These are phyloP conservation scores for Cadophora malorum DNA, from an alignment of 2,329 filamentous ascomycete species.

Conservation along the genomic window DNA sequence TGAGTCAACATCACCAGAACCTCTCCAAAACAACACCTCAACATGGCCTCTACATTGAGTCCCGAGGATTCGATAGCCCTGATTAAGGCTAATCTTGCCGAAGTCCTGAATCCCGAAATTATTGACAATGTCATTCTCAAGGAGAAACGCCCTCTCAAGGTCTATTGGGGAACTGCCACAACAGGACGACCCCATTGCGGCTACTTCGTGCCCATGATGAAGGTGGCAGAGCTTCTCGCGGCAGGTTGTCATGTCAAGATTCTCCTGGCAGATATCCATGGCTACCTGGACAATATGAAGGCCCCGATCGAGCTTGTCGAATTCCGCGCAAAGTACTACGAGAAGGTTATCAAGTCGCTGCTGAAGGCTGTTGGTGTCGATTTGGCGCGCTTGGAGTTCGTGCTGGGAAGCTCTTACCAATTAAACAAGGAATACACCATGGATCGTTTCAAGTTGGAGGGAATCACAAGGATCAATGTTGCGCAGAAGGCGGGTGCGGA, in stretches of 20 bases:
- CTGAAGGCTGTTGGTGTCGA: constrained; percentile 73
- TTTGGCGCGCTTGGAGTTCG: constrained; percentile 80
- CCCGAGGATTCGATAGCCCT: constrained; percentile 71
- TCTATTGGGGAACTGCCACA: constrained; percentile 80
- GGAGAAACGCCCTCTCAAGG: constrained; percentile 72
- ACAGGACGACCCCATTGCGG: constrained; percentile 83
- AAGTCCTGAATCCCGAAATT: constrained; percentile 84
- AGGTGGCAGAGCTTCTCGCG: constrained; percentile 85
- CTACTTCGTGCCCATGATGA: constrained; percentile 82
- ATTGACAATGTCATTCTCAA: constrained; percentile 74
- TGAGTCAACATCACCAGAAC: constrained; percentile 24
- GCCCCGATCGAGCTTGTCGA: constrained; percentile 88
- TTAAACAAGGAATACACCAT: constrained; percentile 76
- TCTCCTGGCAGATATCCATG: constrained; percentile 77
- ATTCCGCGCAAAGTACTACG: constrained; percentile 84
- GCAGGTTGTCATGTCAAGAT: constrained; percentile 85
- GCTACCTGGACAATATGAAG: constrained; percentile 83
- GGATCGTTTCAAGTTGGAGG: constrained; percentile 80
- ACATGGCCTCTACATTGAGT: constrained; percentile 44
- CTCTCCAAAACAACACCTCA: constrained; percentile 24
- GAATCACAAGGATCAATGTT: constrained; percentile 44
- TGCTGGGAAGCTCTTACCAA: constrained; percentile 86
- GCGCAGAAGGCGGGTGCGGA: constrained; percentile 92
- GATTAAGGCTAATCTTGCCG: constrained; percentile 81
- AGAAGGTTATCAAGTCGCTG: constrained; percentile 77